Conservation (phyloP, 805 yeast genomes). For the Pichia paraexigua region DNA sequence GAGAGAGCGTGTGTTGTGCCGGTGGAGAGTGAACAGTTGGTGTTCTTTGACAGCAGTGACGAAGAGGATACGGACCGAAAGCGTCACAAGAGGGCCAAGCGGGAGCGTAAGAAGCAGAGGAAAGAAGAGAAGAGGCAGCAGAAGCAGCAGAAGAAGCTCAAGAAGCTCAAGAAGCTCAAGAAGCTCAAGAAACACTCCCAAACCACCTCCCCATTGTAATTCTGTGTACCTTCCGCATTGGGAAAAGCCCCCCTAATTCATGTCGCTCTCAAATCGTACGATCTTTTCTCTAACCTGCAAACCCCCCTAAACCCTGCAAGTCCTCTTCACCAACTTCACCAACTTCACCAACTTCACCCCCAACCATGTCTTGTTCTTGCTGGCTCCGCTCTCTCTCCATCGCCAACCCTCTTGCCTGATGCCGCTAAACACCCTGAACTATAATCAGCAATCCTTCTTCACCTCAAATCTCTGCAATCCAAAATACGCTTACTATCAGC, state of each 20-base stretch:
- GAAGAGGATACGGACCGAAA: conserved; percentile 20
- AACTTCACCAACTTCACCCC: too few species aligned
- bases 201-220: too few species aligned
- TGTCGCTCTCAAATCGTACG: not conserved
- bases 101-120: conserved; percentile 15
- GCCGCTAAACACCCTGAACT: not conserved
- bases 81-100: conserved; percentile 19
- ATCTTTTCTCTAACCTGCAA: too few species aligned
- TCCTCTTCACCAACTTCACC: too few species aligned
- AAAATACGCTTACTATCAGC: not conserved
- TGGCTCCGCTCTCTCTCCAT: too few species aligned
- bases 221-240: not conserved
- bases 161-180: conserved; percentile 18
- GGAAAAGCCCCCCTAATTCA: not conserved
- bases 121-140: conserved; percentile 14
- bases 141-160: conserved; percentile 18
- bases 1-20: conserved; percentile 4
- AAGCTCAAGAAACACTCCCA: conserved; percentile 4
- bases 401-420: too few species aligned
- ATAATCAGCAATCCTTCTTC: not conserved
- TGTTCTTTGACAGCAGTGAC: conserved; percentile 17
- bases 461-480: not conserved
- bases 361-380: too few species aligned
- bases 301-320: too few species aligned
- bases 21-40: conserved; percentile 13